Evolutionary conservation across 2,329 filamentous ascomycete species (phyloP).

Genomic region (Curvularia lunata): DNA sequence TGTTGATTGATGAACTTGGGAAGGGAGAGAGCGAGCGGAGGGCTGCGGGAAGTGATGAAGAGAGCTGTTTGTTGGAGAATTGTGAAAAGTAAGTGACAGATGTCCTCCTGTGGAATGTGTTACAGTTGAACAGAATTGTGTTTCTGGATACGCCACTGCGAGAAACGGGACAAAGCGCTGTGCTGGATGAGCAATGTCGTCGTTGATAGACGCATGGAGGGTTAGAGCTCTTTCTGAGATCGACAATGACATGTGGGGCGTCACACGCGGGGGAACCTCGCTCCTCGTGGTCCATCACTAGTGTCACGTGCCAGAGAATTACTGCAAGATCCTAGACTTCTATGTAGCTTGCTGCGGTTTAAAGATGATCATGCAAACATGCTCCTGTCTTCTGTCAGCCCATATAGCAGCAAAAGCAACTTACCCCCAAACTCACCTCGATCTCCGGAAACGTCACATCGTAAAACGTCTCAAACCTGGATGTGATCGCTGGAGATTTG

Average conservation of each 20-base stretch:
- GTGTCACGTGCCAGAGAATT: not conserved
- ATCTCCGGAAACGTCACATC: conserved; percentile 40
- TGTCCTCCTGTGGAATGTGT: not conserved
- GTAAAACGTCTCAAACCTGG: conserved; percentile 52
- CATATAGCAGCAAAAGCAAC: not conserved
- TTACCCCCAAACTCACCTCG: conserved; percentile 9
- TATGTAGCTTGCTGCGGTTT: not conserved
- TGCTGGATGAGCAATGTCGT: not conserved
- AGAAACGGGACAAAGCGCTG: not conserved
- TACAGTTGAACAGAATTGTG: not conserved
- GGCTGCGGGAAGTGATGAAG: not conserved
- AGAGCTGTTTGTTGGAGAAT: not conserved
- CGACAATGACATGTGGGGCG: not conserved
- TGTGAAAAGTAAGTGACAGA: not conserved
- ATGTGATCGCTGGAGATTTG: conserved; percentile 50
- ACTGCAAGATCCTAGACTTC: not conserved
- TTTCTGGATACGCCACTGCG: not conserved
- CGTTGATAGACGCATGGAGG: not conserved
- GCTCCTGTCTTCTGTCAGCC: conserved; percentile 7
- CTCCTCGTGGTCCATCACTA: not conserved
- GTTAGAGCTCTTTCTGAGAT: not conserved
- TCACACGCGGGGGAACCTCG: not conserved
- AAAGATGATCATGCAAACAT: conserved; percentile 9
- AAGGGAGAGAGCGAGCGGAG: not conserved
- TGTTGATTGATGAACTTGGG: not conserved